Conservation (phyloP, 106 monocot species). For the Platanthera zijinensis region DNA sequence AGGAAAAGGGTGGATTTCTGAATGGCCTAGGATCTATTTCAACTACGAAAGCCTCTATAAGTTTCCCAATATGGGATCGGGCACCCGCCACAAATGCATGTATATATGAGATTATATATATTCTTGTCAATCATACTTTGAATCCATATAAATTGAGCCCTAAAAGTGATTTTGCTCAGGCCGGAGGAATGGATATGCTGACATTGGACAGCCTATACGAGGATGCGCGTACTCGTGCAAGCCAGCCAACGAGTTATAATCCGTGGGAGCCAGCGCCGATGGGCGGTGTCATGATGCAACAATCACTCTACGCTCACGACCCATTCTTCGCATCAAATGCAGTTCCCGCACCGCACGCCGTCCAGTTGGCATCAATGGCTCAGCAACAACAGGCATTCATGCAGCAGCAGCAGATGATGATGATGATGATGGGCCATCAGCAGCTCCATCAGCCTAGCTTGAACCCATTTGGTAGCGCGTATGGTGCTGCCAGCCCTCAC, state of each 20-base stretch:
- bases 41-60: no score
- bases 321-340: slow-evolving; percentile 65
- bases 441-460: slow-evolving; percentile 28
- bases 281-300: slow-evolving; percentile 30
- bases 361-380: slow-evolving; percentile 88
- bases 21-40: no score
- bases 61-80: no score
- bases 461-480: slow-evolving; percentile 35
- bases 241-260: slow-evolving; percentile 70
- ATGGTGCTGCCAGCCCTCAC: slow-evolving; percentile 10
- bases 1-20: no score
- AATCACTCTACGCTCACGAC: slow-evolving; percentile 23
- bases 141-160: not conserved
- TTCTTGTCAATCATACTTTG: not conserved
- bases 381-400: slow-evolving; percentile 89
- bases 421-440: slow-evolving; percentile 39
- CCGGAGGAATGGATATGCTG: slow-evolving; percentile 82
- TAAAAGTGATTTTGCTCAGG: slow-evolving; percentile 28
- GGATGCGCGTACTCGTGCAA: slow-evolving; percentile 53
- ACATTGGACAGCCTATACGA: slow-evolving; percentile 90
- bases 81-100: no score
- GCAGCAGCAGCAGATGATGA: slow-evolving; percentile 67
- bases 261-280: slow-evolving; percentile 63
- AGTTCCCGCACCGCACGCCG: slow-evolving; percentile 45
- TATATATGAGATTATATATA: no score